Evolutionary conservation across 1,139 yeast genomes (phyloP), one percentile per base, ranked within the genome.

Genomic region (Suhomyces bribrorum): DNA sequence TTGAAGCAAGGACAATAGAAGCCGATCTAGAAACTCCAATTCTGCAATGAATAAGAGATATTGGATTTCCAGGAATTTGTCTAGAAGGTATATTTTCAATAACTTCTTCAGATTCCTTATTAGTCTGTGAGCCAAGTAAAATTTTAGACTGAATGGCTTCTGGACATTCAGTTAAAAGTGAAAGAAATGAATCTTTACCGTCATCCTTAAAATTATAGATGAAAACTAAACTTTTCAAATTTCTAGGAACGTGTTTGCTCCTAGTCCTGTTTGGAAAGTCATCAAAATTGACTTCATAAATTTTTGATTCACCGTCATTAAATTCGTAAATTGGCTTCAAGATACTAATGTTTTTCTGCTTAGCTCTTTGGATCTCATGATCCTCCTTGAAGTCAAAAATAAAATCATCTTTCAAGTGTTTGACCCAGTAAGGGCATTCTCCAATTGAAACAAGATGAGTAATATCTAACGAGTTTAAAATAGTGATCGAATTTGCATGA

Each of bases 21-120:
- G 96, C 97, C 15, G 94, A 84, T 40, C 97, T 69, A 0, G 95
- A 86, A 4, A 89, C 97, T 1, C 97, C 97, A 40, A 86, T 95
- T 54, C 88, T 82, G 57, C 97, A 89, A 57, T 89, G 96, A 13
- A 87, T 88, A 38, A 89, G 64, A 0, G 87, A 82, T 17, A 42
- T 32, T 5, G 20, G 26, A 5, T 8, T 31, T 9, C 26, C 24
- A 17, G 12, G 14, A 16, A 11, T 11, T 20, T 20, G 23, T 20
- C 23, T 20, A 29, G 31, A 11, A 29, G 15, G 13, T 8, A 9
- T 11, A 14, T 15, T 15, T 15, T 20, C 14, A 12, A 5, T 9
- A 27, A 73, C 79, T 31, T 72, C 77, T 22, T 52, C 57, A 2
- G 40, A 35, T 7, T 34, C 34, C 3, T 45, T 36, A 22, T 45